Evolutionary conservation across 2,329 filamentous ascomycete genomes (phyloP).

Genomic region (Botrytis fragariae): DNA sequence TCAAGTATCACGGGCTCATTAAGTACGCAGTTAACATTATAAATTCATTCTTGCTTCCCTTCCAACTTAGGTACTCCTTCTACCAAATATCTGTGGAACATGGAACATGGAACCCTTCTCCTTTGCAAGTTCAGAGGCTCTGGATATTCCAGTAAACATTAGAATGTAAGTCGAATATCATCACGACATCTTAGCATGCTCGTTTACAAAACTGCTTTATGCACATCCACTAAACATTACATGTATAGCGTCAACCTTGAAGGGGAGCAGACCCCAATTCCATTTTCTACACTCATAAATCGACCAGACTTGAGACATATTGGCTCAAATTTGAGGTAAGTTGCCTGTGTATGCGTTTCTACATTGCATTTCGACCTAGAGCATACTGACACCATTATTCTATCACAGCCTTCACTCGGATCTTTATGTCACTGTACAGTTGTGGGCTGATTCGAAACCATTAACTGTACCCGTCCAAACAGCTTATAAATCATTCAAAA

Average conservation of each 20-base stretch:
- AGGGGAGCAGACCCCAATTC: constrained; percentile 71
- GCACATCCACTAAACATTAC: constrained; percentile 30
- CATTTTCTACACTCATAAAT: constrained; percentile 74
- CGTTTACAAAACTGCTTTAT: background rate
- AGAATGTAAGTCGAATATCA: constrained; percentile 50
- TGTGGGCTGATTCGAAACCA: constrained; percentile 95
- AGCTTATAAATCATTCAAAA: constrained; percentile 85
- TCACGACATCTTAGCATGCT: background rate
- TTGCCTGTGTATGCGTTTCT: background rate
- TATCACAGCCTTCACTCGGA: constrained; percentile 69
- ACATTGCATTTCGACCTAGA: background rate
- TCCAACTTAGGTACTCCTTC: background rate
- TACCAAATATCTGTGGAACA: constrained; percentile 24
- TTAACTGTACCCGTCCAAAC: constrained; percentile 90
- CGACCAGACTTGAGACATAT: constrained; percentile 80
- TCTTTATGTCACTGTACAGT: constrained; percentile 86
- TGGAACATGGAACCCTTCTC: constrained; percentile 86
- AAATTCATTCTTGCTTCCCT: background rate
- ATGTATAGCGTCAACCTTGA: constrained; percentile 66
- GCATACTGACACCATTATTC: constrained; percentile 29
- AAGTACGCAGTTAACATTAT: background rate
- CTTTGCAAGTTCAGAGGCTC: constrained; percentile 83
- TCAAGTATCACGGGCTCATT: background rate
- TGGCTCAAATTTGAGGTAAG: constrained; percentile 74
- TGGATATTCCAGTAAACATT: constrained; percentile 69